These are phyloP conservation scores for Astraeus odoratus DNA, from an alignment of 768 basidiomycete species.

Conservation along the genomic window DNA sequence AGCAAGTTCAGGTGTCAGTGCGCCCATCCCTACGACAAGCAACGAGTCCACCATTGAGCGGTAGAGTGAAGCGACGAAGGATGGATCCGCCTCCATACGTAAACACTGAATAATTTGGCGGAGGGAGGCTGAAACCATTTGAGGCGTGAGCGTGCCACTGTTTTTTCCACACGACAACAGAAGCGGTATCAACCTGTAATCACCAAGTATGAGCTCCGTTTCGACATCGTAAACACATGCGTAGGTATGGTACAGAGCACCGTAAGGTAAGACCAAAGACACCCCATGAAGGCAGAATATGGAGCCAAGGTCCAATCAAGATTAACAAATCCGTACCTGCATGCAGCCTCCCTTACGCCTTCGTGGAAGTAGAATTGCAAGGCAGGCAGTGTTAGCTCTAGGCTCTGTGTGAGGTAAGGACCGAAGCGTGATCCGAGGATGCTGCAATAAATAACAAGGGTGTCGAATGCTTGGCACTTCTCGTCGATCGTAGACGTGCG, in stretches of 20 bases:
- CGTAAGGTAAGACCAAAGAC: not conserved
- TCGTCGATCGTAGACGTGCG: slow-evolving; percentile 78
- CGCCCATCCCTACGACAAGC: slow-evolving; percentile 48
- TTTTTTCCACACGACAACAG: slow-evolving; percentile 62
- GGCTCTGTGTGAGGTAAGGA: slow-evolving; percentile 63
- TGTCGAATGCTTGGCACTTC: slow-evolving; percentile 84
- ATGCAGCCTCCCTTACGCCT: slow-evolving; percentile 70
- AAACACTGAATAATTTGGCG: slow-evolving; percentile 58
- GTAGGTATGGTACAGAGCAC: too few relatives aligned
- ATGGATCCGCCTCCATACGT: slow-evolving; percentile 61
- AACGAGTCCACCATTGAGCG: slow-evolving; percentile 60
- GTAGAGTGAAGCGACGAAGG: slow-evolving; percentile 73
- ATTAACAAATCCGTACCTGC: slow-evolving; percentile 45
- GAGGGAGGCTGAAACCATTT: slow-evolving; percentile 66
- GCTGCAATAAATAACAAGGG: slow-evolving; percentile 74
- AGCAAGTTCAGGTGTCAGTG: slow-evolving; percentile 48
- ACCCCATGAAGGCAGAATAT: not conserved
- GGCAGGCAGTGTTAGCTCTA: slow-evolving; percentile 67
- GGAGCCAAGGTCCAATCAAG: not conserved
- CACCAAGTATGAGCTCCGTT: not conserved
- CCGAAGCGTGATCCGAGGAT: slow-evolving; percentile 60
- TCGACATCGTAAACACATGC: too few relatives aligned
- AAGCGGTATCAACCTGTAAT: slow-evolving; percentile 59
- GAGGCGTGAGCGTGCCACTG: slow-evolving; percentile 54
- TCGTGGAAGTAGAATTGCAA: slow-evolving; percentile 79